Conservation (phyloP, 768 basidiomycete species). For the Leccinum truebloodii region DNA sequence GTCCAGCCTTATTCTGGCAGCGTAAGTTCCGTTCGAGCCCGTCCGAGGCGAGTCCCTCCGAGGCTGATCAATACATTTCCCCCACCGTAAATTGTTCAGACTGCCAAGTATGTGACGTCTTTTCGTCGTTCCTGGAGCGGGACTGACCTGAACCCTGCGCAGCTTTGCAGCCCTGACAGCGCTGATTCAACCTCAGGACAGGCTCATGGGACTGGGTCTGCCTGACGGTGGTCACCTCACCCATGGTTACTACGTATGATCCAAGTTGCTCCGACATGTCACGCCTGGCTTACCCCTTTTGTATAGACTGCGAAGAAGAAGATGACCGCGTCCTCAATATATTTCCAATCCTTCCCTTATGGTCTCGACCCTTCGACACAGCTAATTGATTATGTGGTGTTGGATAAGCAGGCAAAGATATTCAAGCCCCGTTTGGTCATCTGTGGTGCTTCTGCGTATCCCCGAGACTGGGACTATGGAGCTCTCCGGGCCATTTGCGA, state of each 20-base stretch:
- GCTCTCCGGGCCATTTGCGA: conserved; percentile 78
- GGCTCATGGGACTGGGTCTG: conserved; percentile 97
- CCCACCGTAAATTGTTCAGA: conserved; percentile 44
- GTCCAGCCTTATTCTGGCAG: conserved; percentile 98
- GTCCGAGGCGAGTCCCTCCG: neutral
- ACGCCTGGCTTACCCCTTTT: conserved; percentile 5
- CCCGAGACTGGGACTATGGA: conserved; percentile 96
- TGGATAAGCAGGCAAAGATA: conserved; percentile 84
- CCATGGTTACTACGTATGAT: conserved; percentile 90
- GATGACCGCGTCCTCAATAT: conserved; percentile 99
- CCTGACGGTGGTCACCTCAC: conserved; percentile 98
- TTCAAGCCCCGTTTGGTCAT: conserved; percentile 96
- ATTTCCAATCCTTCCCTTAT: conserved; percentile 99
- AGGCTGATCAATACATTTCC: conserved; percentile 16
- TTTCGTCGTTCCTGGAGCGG: neutral
- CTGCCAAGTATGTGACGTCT: conserved; percentile 71
- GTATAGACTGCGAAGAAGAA: conserved; percentile 95
- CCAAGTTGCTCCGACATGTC: neutral
- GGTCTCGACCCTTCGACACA: conserved; percentile 79
- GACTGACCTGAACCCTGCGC: conserved; percentile 16
- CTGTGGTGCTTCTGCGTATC: conserved; percentile 98
- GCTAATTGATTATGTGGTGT: conserved; percentile 82
- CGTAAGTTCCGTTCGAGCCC: conserved; percentile 51
- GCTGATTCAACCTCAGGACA: conserved; percentile 94
- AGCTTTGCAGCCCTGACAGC: conserved; percentile 98